These are phyloP conservation scores for Boletellus ananas DNA, from an alignment of 768 basidiomycete genomes.

Conservation along the genomic window DNA sequence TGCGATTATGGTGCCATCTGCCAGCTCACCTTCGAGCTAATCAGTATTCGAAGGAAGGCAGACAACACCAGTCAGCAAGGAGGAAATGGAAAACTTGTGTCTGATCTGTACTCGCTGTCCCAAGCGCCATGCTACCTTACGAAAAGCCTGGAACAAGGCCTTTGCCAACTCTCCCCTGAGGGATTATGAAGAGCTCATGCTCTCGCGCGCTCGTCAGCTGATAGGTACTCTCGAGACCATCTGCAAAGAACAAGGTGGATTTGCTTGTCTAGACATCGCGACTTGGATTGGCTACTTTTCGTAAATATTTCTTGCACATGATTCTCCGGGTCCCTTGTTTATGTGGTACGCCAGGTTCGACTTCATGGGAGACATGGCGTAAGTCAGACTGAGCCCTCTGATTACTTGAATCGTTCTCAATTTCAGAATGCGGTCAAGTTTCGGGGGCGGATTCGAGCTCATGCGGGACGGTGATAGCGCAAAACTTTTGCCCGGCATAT, in stretches of 20 bases:
- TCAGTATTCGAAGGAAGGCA: slow-evolving; percentile 22
- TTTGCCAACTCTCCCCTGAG: slow-evolving; percentile 27
- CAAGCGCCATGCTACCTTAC: slow-evolving; percentile 20
- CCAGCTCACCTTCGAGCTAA: slow-evolving; percentile 1
- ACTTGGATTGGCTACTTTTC: slow-evolving; percentile 21
- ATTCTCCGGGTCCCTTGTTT: neutral
- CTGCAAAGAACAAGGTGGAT: slow-evolving; percentile 11
- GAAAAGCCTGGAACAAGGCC: slow-evolving; percentile 32
- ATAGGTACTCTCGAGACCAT: slow-evolving; percentile 8
- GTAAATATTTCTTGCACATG: slow-evolving; percentile 8
- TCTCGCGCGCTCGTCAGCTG: slow-evolving; percentile 19
- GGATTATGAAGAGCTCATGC: slow-evolving; percentile 26
- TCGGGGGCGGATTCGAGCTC: slow-evolving; percentile 37
- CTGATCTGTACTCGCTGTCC: slow-evolving; percentile 18
- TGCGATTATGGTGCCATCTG: neutral
- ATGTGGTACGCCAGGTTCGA: slow-evolving; percentile 14
- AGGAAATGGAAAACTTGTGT: slow-evolving; percentile 10
- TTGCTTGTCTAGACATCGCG: slow-evolving; percentile 12
- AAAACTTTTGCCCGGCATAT: slow-evolving; percentile 28
- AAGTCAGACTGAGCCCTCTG: slow-evolving; percentile 6
- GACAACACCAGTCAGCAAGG: slow-evolving; percentile 14
- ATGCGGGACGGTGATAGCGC: slow-evolving; percentile 35
- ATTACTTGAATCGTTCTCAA: neutral
- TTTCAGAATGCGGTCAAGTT: slow-evolving; percentile 21
- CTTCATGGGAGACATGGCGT: slow-evolving; percentile 30